Conservation (phyloP, 202 grass and related monocot genomes). For the Brachypodium distachyon region DNA sequence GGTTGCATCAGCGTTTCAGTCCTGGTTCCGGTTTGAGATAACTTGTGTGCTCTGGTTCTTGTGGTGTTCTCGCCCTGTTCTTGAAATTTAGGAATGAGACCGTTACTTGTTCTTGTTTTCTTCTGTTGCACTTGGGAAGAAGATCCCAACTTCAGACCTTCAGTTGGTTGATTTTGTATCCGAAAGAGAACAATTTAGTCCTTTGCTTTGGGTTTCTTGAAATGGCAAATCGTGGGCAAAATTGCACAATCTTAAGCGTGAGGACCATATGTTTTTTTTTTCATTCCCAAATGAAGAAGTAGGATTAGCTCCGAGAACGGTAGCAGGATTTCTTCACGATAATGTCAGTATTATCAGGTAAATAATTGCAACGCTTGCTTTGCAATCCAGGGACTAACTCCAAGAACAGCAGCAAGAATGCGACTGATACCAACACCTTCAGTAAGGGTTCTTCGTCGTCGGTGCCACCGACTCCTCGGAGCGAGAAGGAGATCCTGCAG, state of each 20-base stretch:
- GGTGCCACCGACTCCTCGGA: slow-evolving; percentile 56
- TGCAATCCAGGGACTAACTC: slow-evolving; percentile 56
- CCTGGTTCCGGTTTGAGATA: not conserved
- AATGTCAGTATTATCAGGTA: not conserved
- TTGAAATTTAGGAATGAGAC: not conserved
- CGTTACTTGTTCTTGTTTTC: not conserved
- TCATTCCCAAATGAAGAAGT: not conserved
- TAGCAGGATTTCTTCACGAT: not conserved
- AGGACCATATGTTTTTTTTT: not conserved
- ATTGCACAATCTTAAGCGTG: not conserved
- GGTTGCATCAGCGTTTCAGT: not conserved
- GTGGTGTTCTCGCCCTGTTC: not conserved
- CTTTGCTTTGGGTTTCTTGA: not conserved
- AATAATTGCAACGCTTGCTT: not conserved
- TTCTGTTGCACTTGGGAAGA: not conserved
- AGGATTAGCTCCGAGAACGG: not conserved
- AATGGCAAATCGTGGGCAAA: not conserved
- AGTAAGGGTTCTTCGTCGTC: slow-evolving; percentile 47
- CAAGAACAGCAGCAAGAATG: slow-evolving; percentile 48
- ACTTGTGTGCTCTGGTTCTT: not conserved
- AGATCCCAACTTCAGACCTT: not conserved
- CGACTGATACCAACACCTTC: slow-evolving; percentile 33
- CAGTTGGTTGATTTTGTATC: not conserved
- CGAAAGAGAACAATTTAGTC: not conserved
- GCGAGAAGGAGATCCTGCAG: slow-evolving; percentile 71